Base-by-base conservation (phyloP, 768 basidiomycete genomes). In the Leccinum arenicola region DNA sequence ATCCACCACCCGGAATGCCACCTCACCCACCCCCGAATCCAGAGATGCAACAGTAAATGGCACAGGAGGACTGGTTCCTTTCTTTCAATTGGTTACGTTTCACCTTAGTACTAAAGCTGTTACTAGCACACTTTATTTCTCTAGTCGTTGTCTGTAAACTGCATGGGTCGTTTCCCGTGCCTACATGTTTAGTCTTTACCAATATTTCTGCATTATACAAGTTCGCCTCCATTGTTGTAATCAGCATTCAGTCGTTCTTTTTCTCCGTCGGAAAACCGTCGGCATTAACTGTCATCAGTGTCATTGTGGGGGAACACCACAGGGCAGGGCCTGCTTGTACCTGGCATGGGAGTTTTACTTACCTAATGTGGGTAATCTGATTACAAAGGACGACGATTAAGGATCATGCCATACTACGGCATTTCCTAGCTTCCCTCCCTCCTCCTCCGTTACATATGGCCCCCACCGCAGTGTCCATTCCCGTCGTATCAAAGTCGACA, bases 361-460 rank as follows among this genome's bases (percentile, higher is more conserved):
- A 69, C 52, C 38, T 69, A 71, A 73, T 56, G 27, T 40, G 6
- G 35, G 38, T 31, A 57, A 57, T 58, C 63, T 59, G 70, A 68
- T 68, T 68, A 70, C 54, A 57, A 61, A 65, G 25, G 35, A 21
- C 10, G 21, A 29, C 38, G n/a, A 40, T 45, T 57, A 33, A 54
- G 54, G 50, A 51, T 51, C 50, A 25, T 25, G 8, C 50, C 45
- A 47, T 5, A 17, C 15, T 23, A 3, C 11, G 4, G 2, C 4
- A 25, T 15, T 19, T 10, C 4, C 7, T 1, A 1, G 21, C 49
- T 54, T 52, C 17, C 12, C 10, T 55, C 36, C 31, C 23, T 17
- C 17, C 35, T 29, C 27, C 17, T 21, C 48, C 43, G 27, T 36
- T 25, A 58, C 31, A 36, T 35, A 90, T 91, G 88, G 78, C 86